Evolutionary conservation across 805 yeast species (phyloP), one percentile per base, ranked within the genome.

Genomic region (Saccharomyces kudriavzevii): DNA sequence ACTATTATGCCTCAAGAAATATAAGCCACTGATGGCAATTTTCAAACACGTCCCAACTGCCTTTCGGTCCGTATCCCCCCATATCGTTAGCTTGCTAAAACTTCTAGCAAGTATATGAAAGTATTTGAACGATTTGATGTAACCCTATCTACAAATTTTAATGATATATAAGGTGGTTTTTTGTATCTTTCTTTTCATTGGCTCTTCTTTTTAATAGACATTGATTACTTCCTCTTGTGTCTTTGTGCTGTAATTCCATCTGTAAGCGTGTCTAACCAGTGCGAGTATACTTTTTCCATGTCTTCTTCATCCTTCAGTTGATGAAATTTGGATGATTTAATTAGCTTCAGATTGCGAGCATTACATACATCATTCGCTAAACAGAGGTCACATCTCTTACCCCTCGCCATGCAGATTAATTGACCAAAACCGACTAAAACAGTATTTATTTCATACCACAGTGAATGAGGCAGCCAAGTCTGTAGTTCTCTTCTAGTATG

Each of bases 361-460:
- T 79, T 75, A 60, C 96, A 89, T 1, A 86, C 25, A 73, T 72
- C 52, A 64, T 70, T 14, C 79, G 81, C 61, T 84, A 69, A 3
- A 78, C 97, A 89, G 5, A 84, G 58, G 62, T 85, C 91, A 69
- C 97, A 89, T 56, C 85, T 76, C 49, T 76, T 70, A 4, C 83
- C 83, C 52, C 84, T 76, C 0, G 96, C 87, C 9, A 82, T 77
- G 65, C 97, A 91, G 2, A 91, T 78, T 0, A 85, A 83, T 67
- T 91, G 98, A 11, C 98, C 98, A 74, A 90, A 91, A 3, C 98
- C 97, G 8, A 91, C 98, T 5, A 92, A 69, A 9, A 86, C 68
- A 1, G 96, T 96, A 66, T 91, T 91, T 45, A 92, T 82, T 53
- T 88, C 96, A 10, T 76, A 74, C 98, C 98, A 91, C 48, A 80